A percentile compares a stretch with the other conserved stretches of the same genome.
phyloP scores from a whole-genome alignment of 2,329 filamentous ascomycete genomes.

The Nigrograna mackinnonii region DNA sequence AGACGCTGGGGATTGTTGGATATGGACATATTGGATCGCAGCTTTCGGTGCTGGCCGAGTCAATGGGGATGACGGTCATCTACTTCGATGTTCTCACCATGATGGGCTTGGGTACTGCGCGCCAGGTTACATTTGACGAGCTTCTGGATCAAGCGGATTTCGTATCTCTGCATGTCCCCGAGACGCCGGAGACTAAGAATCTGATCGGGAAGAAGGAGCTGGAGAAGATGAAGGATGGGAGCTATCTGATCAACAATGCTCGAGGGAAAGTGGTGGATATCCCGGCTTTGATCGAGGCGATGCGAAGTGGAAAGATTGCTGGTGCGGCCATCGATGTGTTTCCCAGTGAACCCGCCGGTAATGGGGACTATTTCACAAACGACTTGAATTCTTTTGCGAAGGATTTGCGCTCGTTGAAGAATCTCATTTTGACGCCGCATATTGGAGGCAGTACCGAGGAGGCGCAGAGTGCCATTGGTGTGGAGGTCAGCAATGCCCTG shows the following conservation, averaged over 20 bases:
- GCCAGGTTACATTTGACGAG: constrained; percentile 77
- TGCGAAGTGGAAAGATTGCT: constrained; percentile 82
- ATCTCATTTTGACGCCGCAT: constrained; percentile 93
- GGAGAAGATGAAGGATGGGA: constrained; percentile 86
- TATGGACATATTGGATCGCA: constrained; percentile 98
- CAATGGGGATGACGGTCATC: constrained; percentile 97
- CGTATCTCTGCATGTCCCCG: constrained; percentile 91
- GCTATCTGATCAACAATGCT: constrained; percentile 95
- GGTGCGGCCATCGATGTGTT: constrained; percentile 97
- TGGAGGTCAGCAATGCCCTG: constrained; percentile 87
- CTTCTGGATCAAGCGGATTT: constrained; percentile 85
- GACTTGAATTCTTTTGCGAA: constrained; percentile 82
- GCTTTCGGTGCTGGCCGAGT: constrained; percentile 90
- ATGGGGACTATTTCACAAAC: constrained; percentile 92
- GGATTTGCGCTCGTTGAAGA: constrained; percentile 82
- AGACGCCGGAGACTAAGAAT: constrained; percentile 88
- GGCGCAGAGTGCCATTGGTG: constrained; percentile 91
- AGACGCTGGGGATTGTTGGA: constrained; percentile 94
- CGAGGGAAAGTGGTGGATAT: constrained; percentile 95
- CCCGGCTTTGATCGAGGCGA: constrained; percentile 83
- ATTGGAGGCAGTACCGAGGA: constrained; percentile 98
- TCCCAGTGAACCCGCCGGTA: constrained; percentile 88
- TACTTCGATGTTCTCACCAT: constrained; percentile 95
- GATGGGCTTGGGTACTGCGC: constrained; percentile 89
- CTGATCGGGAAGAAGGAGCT: constrained; percentile 84